A percentile compares a stretch with the other conserved stretches of the same genome.
Conservation (phyloP, 208 protist genomes). For the Trypanosoma brucei region DNA sequence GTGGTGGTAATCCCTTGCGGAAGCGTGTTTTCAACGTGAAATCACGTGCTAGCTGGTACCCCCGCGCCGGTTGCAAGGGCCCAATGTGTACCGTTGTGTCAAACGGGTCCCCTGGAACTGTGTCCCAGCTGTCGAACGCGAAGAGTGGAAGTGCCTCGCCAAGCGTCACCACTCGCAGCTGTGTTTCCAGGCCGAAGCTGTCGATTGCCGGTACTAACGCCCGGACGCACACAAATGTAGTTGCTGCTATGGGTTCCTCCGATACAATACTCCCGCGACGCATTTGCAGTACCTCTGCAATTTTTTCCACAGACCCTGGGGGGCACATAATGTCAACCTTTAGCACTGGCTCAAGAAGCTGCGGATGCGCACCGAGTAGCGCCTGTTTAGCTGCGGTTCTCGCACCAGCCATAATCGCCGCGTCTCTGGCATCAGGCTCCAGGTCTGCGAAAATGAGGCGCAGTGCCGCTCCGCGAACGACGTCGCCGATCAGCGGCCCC, state of each 20-base stretch:
- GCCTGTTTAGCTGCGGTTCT: constrained; percentile 92
- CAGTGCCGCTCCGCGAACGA: constrained; percentile 55
- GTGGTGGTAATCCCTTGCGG: constrained; percentile 92
- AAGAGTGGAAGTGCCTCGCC: constrained; percentile 93
- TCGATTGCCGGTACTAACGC: constrained; percentile 97
- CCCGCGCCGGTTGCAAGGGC: constrained; percentile 93
- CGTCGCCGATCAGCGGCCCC: constrained; percentile 98
- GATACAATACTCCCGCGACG: constrained; percentile 90
- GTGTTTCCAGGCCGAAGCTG: constrained; percentile 99
- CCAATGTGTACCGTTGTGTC: constrained; percentile 93
- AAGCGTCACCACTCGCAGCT: constrained; percentile 96
- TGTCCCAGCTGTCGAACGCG: constrained; percentile 96
- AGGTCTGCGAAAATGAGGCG: constrained; percentile 59
- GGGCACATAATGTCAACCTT: constrained; percentile 92
- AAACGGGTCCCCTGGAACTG: constrained; percentile 98
- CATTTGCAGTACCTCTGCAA: constrained; percentile 86
- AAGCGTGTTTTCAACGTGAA: constrained; percentile 99
- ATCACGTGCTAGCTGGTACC: constrained; percentile 96
- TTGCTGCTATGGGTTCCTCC: constrained; percentile 94
- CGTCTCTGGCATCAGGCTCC: constrained; percentile 27
- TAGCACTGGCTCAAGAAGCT: constrained; percentile 98
- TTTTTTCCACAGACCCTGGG: constrained; percentile 70
- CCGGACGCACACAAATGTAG: constrained; percentile 93
- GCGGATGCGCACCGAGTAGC: constrained; percentile 94
- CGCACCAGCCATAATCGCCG: constrained; percentile 75